Percentiles rank a stretch among this genome's conserved stretches.
These are phyloP conservation scores for Viola odorata DNA, from an alignment of 345 rosid genomes.

Conservation along the genomic window DNA sequence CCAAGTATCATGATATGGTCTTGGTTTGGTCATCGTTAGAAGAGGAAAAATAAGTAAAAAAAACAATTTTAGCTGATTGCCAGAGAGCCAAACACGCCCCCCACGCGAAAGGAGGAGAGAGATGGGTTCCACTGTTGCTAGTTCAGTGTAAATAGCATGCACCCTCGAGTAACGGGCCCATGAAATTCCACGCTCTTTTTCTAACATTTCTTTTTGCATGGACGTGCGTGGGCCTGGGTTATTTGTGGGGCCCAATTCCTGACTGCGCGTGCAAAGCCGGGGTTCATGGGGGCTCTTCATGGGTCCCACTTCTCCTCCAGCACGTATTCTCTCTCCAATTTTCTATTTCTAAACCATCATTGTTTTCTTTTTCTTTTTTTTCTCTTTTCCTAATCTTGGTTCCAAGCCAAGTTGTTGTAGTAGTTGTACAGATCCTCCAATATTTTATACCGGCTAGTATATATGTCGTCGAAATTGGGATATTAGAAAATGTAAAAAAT, in stretches of 20 bases:
- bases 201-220: conserved; percentile 34
- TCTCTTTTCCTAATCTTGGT: background rate
- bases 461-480: no score
- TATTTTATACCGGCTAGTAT: no score
- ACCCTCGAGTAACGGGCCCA: conserved; percentile 8
- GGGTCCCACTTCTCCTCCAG: conserved; percentile 18
- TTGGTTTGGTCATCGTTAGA: no score
- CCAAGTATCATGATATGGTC: background rate
- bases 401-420: background rate
- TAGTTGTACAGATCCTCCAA: no score
- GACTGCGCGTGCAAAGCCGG: conserved; percentile 69
- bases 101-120: no score
- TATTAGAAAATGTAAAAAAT: no score
- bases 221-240: conserved; percentile 34
- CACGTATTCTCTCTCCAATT: background rate
- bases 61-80: no score
- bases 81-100: no score
- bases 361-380: background rate
- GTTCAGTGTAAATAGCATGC: conserved; percentile 8
- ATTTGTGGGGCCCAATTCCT: conserved; percentile 34
- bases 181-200: conserved; percentile 16
- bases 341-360: background rate
- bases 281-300: conserved; percentile 38
- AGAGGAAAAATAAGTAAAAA: no score
- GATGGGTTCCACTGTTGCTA: background rate